Base-by-base conservation (phyloP, 805 yeast species). In the Jamesozyma jinghongensis region DNA sequence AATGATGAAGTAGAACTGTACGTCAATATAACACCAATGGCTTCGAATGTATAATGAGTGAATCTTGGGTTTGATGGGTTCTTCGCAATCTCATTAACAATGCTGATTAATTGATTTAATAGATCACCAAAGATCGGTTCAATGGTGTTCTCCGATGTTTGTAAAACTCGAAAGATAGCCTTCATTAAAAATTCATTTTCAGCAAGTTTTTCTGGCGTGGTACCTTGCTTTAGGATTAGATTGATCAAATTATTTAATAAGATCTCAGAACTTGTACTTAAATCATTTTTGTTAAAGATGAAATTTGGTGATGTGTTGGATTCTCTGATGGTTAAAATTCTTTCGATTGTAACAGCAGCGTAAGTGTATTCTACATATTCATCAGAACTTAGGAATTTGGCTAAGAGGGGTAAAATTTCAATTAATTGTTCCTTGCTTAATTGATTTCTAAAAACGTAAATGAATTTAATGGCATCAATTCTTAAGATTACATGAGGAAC, bases 51-150 rank as follows among this genome's bases (percentile, higher is more conserved):
- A 56, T 79, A 94, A 62, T 92, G 98, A 5, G 87, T 75, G 56
- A 92, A 92, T 52, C 81, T 77, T 34, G 99, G 98, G 63, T 92
- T 92, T 4, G 97, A 85, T 5, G 99, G 99, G 54, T 92, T 92
- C 51, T 78, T 79, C 19, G 87, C 69, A 41, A 88, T 86, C 13
- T 77, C 74, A 13, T 69, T 70, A 37, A 88, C 69, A 36, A 92
- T 83, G 38, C 72, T 67, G 34, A 88, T 63, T 33, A 90, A 66
- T 56, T 88, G 88, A 27, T 73, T 69, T 29, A 85, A 66, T 10
- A 69, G 42, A 20, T 76, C 72, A 13, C 67, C 51, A 34, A 73
- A 65, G 40, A 72, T 65, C 5, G 65, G 56, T 28, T 61, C 61
- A n/a, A 85, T 56, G 1, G 77, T 63, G 47, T 83, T 85, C 51